Evolutionary conservation across 495 filamentous ascomycete species (phyloP).

Genomic region (Trichoderma gamsii): DNA sequence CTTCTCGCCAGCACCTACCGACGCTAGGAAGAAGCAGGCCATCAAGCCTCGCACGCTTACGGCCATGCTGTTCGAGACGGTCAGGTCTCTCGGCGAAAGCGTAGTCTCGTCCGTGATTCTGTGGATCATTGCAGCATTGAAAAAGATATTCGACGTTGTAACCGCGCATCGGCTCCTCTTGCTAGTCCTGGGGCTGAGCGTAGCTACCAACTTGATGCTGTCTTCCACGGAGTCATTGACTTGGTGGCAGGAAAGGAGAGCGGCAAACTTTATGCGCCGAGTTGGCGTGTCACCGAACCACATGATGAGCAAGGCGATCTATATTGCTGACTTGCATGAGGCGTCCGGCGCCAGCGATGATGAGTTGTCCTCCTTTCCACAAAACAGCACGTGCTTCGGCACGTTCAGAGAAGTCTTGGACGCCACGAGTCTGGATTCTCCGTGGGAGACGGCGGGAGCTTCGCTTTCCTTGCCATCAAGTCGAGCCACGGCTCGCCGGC

Average conservation of each 20-base stretch:
- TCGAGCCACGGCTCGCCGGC: slow-evolving; percentile 55
- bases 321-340: slow-evolving; percentile 74
- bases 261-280: slow-evolving; percentile 67
- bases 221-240: slow-evolving; percentile 58
- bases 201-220: slow-evolving; percentile 63
- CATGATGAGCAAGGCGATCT: slow-evolving; percentile 80
- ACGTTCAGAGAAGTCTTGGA: slow-evolving; percentile 52
- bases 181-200: slow-evolving; percentile 57
- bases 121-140: slow-evolving; percentile 58
- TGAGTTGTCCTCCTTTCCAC: slow-evolving; percentile 24
- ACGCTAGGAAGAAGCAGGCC: slow-evolving; percentile 41
- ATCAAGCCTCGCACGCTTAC: slow-evolving; percentile 62
- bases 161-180: slow-evolving; percentile 73
- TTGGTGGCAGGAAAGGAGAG: slow-evolving; percentile 84
- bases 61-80: slow-evolving; percentile 63
- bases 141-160: slow-evolving; percentile 59
- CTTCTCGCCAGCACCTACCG: slow-evolving; percentile 46
- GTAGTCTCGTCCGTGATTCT: slow-evolving; percentile 66
- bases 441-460: slow-evolving; percentile 39
- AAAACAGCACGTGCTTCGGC: slow-evolving; percentile 43
- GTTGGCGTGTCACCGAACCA: slow-evolving; percentile 72
- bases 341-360: slow-evolving; percentile 38
- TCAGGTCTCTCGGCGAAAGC: slow-evolving; percentile 61
- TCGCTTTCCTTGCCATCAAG: slow-evolving; percentile 42
- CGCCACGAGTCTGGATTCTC: slow-evolving; percentile 45